A percentile compares a stretch with the other conserved stretches of the same genome.
Conservation (phyloP, 1,284 basidiomycete species). For the Tilletia setariae region DNA sequence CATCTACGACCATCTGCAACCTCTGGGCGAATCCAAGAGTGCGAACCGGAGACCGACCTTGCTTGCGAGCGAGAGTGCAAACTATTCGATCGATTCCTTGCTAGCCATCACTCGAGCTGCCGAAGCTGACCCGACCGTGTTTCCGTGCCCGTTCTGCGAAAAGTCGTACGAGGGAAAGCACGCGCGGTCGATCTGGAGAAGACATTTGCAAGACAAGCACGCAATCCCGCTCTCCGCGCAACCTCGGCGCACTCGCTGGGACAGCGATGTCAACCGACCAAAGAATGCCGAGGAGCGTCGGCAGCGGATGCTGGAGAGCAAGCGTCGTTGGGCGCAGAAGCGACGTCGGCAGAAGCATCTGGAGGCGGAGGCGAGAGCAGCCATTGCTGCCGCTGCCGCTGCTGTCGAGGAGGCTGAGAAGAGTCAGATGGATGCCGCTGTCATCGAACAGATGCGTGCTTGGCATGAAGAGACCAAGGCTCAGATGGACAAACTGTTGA, state of each 20-base stretch:
- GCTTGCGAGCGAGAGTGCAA: background rate
- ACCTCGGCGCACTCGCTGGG: slow-evolving; percentile 61
- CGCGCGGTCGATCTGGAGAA: slow-evolving; percentile 60
- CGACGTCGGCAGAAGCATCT: slow-evolving; percentile 54
- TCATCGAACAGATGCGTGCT: slow-evolving; percentile 13
- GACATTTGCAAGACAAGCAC: slow-evolving; percentile 63
- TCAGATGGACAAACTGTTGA: background rate
- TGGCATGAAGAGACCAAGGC: slow-evolving; percentile 11
- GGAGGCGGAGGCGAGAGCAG: slow-evolving; percentile 25
- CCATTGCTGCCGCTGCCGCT: slow-evolving; percentile 8
- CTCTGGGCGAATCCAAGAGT: too few species aligned
- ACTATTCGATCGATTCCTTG: slow-evolving; percentile 1
- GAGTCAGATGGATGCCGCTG: background rate
- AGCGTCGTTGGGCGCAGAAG: slow-evolving; percentile 60
- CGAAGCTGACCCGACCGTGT: slow-evolving; percentile 25
- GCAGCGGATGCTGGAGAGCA: slow-evolving; percentile 59
- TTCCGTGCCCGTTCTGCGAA: slow-evolving; percentile 57
- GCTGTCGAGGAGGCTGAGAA: slow-evolving; percentile 17
- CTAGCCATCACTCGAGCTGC: slow-evolving; percentile 7
- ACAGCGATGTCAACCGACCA: slow-evolving; percentile 59
- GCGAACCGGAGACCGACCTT: background rate
- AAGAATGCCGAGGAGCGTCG: slow-evolving; percentile 59
- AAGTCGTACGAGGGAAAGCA: slow-evolving; percentile 61
- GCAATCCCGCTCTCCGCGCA: slow-evolving; percentile 59
- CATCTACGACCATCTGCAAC: too few species aligned